Conservation (phyloP, 1,139 yeast species). For the Candida pseudoviswanathii region DNA sequence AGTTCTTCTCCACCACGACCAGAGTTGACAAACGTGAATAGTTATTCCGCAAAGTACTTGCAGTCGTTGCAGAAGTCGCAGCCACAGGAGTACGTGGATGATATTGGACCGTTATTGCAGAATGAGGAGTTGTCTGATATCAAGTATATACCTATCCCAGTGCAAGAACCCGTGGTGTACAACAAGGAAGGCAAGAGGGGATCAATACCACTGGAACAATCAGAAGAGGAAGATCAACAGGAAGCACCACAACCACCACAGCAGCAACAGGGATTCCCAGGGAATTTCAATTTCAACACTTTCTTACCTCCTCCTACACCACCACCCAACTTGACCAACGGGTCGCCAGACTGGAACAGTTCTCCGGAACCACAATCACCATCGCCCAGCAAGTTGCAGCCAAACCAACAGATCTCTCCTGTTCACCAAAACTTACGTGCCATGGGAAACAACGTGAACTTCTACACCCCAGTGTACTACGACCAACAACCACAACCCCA, state of each 20-base stretch:
- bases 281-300: conserved; percentile 19
- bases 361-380: conserved; percentile 49
- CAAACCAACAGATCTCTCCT: conserved; percentile 27
- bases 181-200: conserved; percentile 3
- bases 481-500: conserved; percentile 12
- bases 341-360: conserved; percentile 41
- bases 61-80: conserved; percentile 35
- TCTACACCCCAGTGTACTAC: conserved; percentile 45
- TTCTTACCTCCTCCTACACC: conserved; percentile 51
- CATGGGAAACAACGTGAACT: conserved; percentile 20
- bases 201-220: conserved; percentile 7
- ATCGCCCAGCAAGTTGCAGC: conserved; percentile 24
- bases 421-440: conserved; percentile 22
- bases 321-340: conserved; percentile 36
- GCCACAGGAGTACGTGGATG: conserved; percentile 37
- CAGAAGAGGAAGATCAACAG: conserved; percentile 3
- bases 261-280: conserved; percentile 8
- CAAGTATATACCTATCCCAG: conserved; percentile 46
- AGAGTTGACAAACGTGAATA: conserved; percentile 23
- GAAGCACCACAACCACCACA: conserved; percentile 9
- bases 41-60: conserved; percentile 46
- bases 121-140: conserved; percentile 11
- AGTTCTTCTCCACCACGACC: conserved; percentile 29
- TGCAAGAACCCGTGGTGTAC: conserved; percentile 34
- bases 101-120: conserved; percentile 40